Conservation (phyloP, 768 basidiomycete genomes). For the Kwoniella heveanensis region DNA sequence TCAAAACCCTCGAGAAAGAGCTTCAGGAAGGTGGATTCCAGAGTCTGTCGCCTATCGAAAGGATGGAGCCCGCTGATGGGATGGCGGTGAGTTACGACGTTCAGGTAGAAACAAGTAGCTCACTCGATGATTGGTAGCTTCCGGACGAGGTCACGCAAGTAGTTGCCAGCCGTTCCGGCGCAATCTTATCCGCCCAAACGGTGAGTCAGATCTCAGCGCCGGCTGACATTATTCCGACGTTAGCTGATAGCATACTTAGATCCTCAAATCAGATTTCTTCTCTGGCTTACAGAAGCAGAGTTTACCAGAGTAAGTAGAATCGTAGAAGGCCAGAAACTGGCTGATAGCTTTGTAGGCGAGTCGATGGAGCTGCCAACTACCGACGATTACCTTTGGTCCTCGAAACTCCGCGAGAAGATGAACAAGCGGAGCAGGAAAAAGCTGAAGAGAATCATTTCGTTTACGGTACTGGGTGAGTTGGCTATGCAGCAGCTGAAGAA, state of each 20-base stretch:
- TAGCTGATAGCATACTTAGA: conserved; percentile 69
- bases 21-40: conserved; percentile 74
- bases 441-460: conserved; percentile 60
- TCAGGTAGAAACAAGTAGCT: background rate
- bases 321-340: conserved; percentile 2
- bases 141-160: conserved; percentile 89
- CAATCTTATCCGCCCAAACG: conserved; percentile 66
- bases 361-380: conserved; percentile 94
- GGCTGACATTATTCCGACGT: background rate
- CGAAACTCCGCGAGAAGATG: conserved; percentile 46
- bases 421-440: background rate
- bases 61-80: conserved; percentile 55
- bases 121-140: conserved; percentile 47
- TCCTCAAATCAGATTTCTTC: conserved; percentile 69
- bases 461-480: conserved; percentile 58
- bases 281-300: conserved; percentile 84
- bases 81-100: conserved; percentile 44
- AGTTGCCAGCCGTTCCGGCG: conserved; percentile 79
- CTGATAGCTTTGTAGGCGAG: conserved; percentile 59
- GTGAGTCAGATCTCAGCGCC: conserved; percentile 15
- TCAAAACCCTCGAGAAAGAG: conserved; percentile 93
- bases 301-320: conserved; percentile 73
- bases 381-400: conserved; percentile 68
- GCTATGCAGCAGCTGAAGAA: background rate
- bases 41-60: conserved; percentile 78